These are phyloP conservation scores for Raphanus raphanistrum DNA, from an alignment of 345 rosid species.

Conservation along the genomic window DNA sequence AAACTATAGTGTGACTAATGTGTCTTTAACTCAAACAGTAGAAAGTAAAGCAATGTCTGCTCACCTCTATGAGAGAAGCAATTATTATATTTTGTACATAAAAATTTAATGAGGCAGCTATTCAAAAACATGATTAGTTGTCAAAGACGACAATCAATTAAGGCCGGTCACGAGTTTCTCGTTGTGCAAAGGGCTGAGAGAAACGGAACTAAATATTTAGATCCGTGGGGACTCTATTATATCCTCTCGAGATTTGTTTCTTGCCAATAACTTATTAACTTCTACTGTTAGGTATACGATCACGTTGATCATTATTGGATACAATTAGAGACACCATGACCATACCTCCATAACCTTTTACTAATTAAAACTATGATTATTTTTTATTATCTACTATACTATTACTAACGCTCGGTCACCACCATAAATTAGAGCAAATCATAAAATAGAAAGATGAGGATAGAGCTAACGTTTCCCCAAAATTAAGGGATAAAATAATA, in stretches of 20 bases:
- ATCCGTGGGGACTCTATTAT: conserved; percentile 26
- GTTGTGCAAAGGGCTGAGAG: conserved; percentile 5
- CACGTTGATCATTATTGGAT: conserved; percentile 3
- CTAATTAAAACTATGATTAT: neutral
- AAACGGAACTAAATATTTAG: neutral
- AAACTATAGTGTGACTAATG: neutral
- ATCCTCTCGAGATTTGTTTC: neutral
- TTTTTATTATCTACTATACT: neutral
- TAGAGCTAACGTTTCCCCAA: conserved; percentile 35
- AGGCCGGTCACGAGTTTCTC: conserved; percentile 22
- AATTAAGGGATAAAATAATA: neutral
- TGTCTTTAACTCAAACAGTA: neutral
- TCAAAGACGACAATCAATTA: conserved; percentile 1
- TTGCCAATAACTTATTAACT: neutral
- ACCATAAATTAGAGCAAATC: neutral
- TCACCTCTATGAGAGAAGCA: neutral
- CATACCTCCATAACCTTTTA: neutral
- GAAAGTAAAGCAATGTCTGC: neutral
- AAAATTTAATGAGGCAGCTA: neutral
- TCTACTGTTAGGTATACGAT: conserved; percentile 4
- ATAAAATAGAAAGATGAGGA: conserved; percentile 26
- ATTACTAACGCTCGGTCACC: neutral
- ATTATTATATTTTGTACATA: neutral
- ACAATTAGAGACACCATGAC: neutral
- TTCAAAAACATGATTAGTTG: conserved; percentile 13